A percentile compares a stretch with the other conserved stretches of the same genome.
These are phyloP conservation scores for Phialophora macrospora DNA, from an alignment of 2,329 filamentous ascomycete species.

Conservation along the genomic window DNA sequence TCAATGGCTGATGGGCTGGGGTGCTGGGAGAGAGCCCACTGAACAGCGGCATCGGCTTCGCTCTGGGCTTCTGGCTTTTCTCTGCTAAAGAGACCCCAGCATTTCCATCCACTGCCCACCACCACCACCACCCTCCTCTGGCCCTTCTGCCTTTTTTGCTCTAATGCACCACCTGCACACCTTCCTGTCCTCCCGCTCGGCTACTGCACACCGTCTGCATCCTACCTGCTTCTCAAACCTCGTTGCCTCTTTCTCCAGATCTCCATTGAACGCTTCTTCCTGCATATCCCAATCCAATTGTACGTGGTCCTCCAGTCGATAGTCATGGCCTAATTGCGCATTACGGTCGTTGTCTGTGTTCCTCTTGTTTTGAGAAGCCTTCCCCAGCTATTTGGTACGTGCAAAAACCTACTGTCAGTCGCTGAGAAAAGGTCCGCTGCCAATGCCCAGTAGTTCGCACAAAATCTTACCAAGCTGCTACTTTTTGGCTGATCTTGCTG, in stretches of 20 bases:
- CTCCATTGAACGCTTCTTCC: slow-evolving; percentile 34
- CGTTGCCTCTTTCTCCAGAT: slow-evolving; percentile 37
- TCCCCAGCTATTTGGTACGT: slow-evolving; percentile 33
- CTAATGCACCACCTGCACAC: slow-evolving; percentile 38
- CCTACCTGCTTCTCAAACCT: slow-evolving; percentile 36
- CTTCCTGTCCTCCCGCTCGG: slow-evolving; percentile 36
- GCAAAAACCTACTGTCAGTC: slow-evolving; percentile 13
- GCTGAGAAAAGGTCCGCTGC: slow-evolving; percentile 16
- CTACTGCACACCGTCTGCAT: slow-evolving; percentile 37
- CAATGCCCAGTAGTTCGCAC: slow-evolving; percentile 17
- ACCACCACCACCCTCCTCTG: slow-evolving; percentile 6
- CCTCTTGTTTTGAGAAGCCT: slow-evolving; percentile 26
- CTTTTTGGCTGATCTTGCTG: slow-evolving; percentile 23
- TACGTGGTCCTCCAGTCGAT: slow-evolving; percentile 16
- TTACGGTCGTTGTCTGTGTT: slow-evolving; percentile 25
- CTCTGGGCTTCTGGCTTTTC: slow-evolving; percentile 1
- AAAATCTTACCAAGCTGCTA: slow-evolving; percentile 16
- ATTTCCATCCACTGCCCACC: slow-evolving; percentile 9
- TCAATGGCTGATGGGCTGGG: slow-evolving; percentile 15
- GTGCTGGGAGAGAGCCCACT: slow-evolving; percentile 11
- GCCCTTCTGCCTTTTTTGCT: slow-evolving; percentile 28
- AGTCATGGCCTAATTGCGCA: slow-evolving; percentile 33
- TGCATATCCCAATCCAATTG: slow-evolving; percentile 29
- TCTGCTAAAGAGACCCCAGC: slow-evolving; percentile 5
- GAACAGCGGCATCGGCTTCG: slow-evolving; percentile 18